Conservation (phyloP, 1,139 yeast species). For the Blastobotrys serpentis region DNA sequence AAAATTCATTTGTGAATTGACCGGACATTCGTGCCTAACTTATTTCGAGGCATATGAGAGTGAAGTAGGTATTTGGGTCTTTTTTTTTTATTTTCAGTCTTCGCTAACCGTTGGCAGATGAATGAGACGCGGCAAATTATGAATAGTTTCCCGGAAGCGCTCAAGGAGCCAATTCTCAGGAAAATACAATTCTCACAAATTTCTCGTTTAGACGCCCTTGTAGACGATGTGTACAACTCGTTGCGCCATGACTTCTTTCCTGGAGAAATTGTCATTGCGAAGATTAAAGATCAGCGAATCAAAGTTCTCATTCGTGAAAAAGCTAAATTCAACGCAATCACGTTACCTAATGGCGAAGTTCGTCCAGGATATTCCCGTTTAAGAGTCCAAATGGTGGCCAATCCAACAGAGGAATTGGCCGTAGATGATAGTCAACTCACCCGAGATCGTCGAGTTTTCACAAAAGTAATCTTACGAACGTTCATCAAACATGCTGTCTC, state of each 20-base stretch:
- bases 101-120: conserved; percentile 10
- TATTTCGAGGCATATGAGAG: conserved; percentile 84
- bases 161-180: conserved; percentile 86
- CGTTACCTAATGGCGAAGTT: conserved; percentile 45
- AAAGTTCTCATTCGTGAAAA: conserved; percentile 61
- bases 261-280: conserved; percentile 75
- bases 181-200: conserved; percentile 78
- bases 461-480: conserved; percentile 85
- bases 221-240: conserved; percentile 68
- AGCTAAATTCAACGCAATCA: conserved; percentile 41
- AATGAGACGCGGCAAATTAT: conserved; percentile 56
- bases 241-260: conserved; percentile 88
- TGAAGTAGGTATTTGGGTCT: conserved; percentile 55
- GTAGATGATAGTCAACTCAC: conserved; percentile 72
- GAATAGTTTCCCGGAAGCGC: conserved; percentile 80
- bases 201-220: conserved; percentile 82
- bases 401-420: conserved; percentile 53
- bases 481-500: conserved; percentile 82
- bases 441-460: conserved; percentile 82
- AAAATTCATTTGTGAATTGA: conserved; percentile 91
- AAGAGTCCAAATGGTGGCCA: conserved; percentile 58
- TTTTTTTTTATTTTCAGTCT: background rate
- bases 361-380: conserved; percentile 69
- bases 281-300: conserved; percentile 43
- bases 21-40: conserved; percentile 89